These are phyloP conservation scores for Aschersonia sp. DNA, from an alignment of 2,329 filamentous ascomycete genomes.

Conservation along the genomic window DNA sequence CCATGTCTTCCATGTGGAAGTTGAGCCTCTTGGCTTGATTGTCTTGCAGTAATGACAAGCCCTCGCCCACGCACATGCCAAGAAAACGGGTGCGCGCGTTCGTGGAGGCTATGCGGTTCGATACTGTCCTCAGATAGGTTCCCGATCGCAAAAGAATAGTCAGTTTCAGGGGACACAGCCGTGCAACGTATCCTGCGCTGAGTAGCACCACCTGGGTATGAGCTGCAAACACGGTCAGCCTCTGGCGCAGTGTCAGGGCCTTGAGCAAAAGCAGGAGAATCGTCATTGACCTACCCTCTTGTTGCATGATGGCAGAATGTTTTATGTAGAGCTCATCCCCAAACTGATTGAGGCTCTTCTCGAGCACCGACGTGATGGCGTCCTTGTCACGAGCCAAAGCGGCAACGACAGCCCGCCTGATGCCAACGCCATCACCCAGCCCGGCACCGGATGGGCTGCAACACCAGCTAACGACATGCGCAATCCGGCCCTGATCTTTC, in stretches of 20 bases:
- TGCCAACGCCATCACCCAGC: constrained; percentile 45
- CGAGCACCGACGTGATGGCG: constrained; percentile 40
- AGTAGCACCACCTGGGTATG: constrained; percentile 70
- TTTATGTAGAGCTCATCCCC: constrained; percentile 78
- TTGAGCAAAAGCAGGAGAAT: background rate
- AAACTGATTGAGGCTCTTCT: constrained; percentile 59
- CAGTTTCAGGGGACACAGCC: constrained; percentile 50
- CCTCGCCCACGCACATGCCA: constrained; percentile 76
- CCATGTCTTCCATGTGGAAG: constrained; percentile 71
- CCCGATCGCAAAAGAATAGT: constrained; percentile 56
- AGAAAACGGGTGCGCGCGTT: constrained; percentile 65
- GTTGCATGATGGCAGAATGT: constrained; percentile 70
- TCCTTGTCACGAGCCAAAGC: constrained; percentile 37
- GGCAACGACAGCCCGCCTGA: constrained; percentile 51
- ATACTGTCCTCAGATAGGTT: constrained; percentile 62
- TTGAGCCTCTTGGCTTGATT: constrained; percentile 60
- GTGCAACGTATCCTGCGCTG: constrained; percentile 59
- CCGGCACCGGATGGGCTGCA: constrained; percentile 48
- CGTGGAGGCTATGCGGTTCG: constrained; percentile 68
- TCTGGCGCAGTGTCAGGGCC: background rate
- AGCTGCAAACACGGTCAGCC: constrained; percentile 30
- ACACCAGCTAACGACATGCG: constrained; percentile 49
- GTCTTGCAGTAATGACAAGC: constrained; percentile 46
- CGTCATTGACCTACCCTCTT: constrained; percentile 50
- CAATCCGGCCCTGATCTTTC: constrained; percentile 31